Percentiles rank a stretch among this genome's conserved stretches.
Conservation (phyloP, 305 asterid genomes). For the Plantago coronopus region DNA sequence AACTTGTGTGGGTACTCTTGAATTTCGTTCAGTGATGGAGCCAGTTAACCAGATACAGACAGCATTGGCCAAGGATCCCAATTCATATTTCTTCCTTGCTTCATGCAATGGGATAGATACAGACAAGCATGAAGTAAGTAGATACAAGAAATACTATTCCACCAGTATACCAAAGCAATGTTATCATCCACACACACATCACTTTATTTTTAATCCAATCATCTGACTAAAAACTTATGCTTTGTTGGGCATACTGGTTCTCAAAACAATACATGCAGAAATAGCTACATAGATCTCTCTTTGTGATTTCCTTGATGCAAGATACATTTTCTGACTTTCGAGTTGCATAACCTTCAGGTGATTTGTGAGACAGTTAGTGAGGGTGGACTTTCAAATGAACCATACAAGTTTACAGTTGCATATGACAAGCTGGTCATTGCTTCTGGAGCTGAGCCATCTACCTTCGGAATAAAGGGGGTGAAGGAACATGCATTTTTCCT, state of each 20-base stretch:
- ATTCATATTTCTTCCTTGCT: constrained; percentile 79
- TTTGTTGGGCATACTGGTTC: too few relatives aligned
- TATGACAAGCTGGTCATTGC: constrained; percentile 94
- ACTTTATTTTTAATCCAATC: too few relatives aligned
- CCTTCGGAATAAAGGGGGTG: constrained; percentile 87
- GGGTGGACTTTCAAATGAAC: constrained; percentile 33
- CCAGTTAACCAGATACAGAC: constrained; percentile 82
- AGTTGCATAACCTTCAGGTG: constrained; percentile 41
- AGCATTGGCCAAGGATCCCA: constrained; percentile 82
- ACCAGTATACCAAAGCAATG: too few relatives aligned
- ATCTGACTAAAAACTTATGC: too few relatives aligned
- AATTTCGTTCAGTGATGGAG: constrained; percentile 83
- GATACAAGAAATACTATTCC: constrained; percentile 6
- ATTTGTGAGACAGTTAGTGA: constrained; percentile 56
- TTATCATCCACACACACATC: too few relatives aligned
- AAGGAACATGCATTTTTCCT: constrained; percentile 74
- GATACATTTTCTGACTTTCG: not conserved
- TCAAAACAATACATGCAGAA: too few relatives aligned
- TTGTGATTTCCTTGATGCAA: too few relatives aligned
- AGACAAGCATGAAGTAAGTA: constrained; percentile 71
- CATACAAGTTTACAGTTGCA: constrained; percentile 67
- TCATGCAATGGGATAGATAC: constrained; percentile 60
- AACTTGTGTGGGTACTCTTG: constrained; percentile 93
- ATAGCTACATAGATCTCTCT: too few relatives aligned
- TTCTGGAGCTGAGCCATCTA: constrained; percentile 80